Evolutionary conservation across 164 flowering plant species (phyloP).

Genomic region (Chloranthus sessilifolius): DNA sequence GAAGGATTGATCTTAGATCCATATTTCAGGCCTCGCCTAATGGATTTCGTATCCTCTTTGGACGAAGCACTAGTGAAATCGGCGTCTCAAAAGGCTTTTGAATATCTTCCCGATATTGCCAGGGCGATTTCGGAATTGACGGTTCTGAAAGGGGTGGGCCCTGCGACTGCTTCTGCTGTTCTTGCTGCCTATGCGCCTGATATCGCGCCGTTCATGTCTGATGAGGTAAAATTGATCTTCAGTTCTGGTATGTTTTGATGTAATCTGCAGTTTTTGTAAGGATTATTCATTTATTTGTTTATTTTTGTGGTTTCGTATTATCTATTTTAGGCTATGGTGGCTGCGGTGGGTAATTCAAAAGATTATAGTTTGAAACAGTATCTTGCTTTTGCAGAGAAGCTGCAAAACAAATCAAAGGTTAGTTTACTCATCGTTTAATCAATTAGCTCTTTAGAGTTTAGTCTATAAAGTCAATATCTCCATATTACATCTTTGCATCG

Average conservation of each 20-base stretch:
- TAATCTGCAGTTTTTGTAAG: background rate
- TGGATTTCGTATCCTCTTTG: conserved; percentile 59
- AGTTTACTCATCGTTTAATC: conserved; percentile 5
- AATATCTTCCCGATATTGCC: conserved; percentile 59
- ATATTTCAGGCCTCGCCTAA: conserved; percentile 55
- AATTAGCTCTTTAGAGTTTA: no score
- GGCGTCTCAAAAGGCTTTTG: conserved; percentile 67
- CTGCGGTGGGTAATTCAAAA: conserved; percentile 63
- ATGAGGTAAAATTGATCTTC: conserved; percentile 47
- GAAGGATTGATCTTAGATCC: no score
- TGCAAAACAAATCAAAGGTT: conserved; percentile 78
- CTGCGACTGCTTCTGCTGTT: conserved; percentile 88
- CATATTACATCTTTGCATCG: no score
- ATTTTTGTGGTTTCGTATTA: background rate
- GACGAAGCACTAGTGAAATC: conserved; percentile 55
- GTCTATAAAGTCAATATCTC: no score
- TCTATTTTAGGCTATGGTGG: conserved; percentile 61
- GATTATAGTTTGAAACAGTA: conserved; percentile 79
- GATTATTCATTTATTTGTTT: background rate
- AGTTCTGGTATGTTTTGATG: background rate
- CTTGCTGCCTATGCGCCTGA: conserved; percentile 78
- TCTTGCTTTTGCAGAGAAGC: conserved; percentile 42
- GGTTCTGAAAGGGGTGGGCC: conserved; percentile 81
- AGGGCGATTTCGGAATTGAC: conserved; percentile 63
- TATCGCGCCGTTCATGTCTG: conserved; percentile 85